Percentiles rank a stretch among this genome's conserved stretches.
Evolutionary conservation across 805 yeast genomes (phyloP).

Genomic region (Cyberlindnera misumaiensis): DNA sequence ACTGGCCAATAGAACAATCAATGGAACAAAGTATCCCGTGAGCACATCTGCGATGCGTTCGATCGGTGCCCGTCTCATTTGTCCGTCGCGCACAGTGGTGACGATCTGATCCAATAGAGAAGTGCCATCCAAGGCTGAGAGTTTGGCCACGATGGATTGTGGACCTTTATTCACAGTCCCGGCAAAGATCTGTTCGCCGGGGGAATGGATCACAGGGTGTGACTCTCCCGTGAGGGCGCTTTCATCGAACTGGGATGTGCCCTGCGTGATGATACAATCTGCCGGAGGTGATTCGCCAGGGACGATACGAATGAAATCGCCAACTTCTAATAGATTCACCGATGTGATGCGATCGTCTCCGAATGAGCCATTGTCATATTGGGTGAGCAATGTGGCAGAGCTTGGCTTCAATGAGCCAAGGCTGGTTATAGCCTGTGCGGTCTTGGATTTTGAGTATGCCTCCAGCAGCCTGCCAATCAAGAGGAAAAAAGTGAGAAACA

Average conservation of each 20-base stretch:
- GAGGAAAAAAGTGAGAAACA: conserved; percentile 64
- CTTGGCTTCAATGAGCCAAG: conserved; percentile 46
- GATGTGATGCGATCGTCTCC: conserved; percentile 30
- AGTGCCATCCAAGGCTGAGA: conserved; percentile 52
- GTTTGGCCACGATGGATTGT: conserved; percentile 44
- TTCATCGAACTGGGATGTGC: conserved; percentile 47
- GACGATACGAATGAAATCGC: conserved; percentile 40
- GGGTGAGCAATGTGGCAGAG: conserved; percentile 27
- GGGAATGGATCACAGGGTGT: conserved; percentile 45
- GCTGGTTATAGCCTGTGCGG: conserved; percentile 56
- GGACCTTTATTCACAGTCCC: conserved; percentile 67
- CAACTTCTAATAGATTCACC: conserved; percentile 42
- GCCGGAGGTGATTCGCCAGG: conserved; percentile 58
- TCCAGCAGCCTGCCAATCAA: conserved; percentile 67
- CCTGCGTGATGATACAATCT: conserved; percentile 46
- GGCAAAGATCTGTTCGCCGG: conserved; percentile 64
- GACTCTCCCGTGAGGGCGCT: conserved; percentile 61
- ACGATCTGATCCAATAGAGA: conserved; percentile 68
- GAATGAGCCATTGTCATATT: conserved; percentile 29
- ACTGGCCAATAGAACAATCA: conserved; percentile 54
- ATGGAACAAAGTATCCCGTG: conserved; percentile 69
- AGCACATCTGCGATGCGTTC: conserved; percentile 62
- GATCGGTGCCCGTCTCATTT: conserved; percentile 64
- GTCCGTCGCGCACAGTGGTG: conserved; percentile 65
- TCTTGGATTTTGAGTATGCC: conserved; percentile 56